Evolutionary conservation across 2,329 filamentous ascomycete genomes (phyloP), one percentile per base, ranked within the genome.

Genomic region (Fusarium abutilonis): DNA sequence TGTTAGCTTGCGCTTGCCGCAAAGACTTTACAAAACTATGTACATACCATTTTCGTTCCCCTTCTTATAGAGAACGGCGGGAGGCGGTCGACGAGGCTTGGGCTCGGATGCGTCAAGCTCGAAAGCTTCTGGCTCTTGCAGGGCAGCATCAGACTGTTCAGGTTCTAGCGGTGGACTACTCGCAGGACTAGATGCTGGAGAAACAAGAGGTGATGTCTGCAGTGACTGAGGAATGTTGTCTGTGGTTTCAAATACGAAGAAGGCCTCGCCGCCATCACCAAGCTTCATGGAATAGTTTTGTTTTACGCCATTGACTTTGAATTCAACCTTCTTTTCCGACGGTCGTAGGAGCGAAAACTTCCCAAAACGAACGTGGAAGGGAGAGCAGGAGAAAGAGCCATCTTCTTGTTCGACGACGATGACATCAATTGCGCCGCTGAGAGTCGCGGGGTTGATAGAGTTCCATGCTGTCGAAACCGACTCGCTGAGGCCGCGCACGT

Each of bases 381-480:
- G 95, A 26, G 94, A 98, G 79, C 95, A 99, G 66, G 90, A 88
- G 55, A 98, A 84, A 36, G 81, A 83, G 80, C 92, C 95, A 83
- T 99, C 95, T 74, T 94, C 92, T 69, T 96, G 93, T 78, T 99
- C 93, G 56, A 99, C 93, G 52, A 99, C 94, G 68, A 99, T 97
- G 69, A 98, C 94, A 83, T 99, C 95, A 79, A 99, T 98, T 73
- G 95, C 95, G 73, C 95, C 95, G 79, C 92, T 97, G 54, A 99
- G 86, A 11, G 95, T 99, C 40, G 95, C 93, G 46, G 95, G 95
- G 77, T 99, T 99, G 83, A 99, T 96, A 23, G 93, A 97, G 79
- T 99, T 99, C 95, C 95, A 99, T 77, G 95, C 94, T 80, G 95
- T 97, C 70, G 93, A 96, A 71, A 99, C 94, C 48, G 93, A 96